Evolutionary conservation across 108 stramenopile genomes (phyloP), one percentile per base, ranked within the genome.

Genomic region (Nitzschia palea): DNA sequence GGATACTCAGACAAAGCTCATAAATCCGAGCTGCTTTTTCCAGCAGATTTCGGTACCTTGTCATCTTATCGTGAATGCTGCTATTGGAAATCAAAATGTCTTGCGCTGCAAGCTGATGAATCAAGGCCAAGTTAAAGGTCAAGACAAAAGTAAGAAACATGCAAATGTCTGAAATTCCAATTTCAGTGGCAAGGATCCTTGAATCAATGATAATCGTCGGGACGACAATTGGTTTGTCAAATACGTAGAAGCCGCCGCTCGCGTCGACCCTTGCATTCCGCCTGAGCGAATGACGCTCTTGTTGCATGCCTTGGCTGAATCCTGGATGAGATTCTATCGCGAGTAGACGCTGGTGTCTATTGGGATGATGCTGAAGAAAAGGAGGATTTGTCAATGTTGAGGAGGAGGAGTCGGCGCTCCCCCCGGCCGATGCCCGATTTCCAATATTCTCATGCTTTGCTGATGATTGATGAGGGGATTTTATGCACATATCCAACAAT

Each of bases 61-160:
- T n/a, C n/a, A n/a, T n/a, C n/a, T n/a, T n/a, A n/a, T n/a, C n/a
- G n/a, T n/a, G n/a, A n/a, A n/a, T n/a, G n/a, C n/a, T n/a, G n/a
- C n/a, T n/a, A n/a, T n/a, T n/a, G n/a, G n/a, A 6, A 12, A 40
- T 40, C 9, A 48, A 4, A 4, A 48, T 22, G 23, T 60, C 59
- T 25, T 5, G 59, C 10, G 59, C 59, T 2, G 59, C 9, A 0
- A 60, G 36, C 14, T 60, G 59, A 10, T 34, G 23, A 9, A 25
- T 14, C 59, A 60, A 5, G 23, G 59, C 31, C 18, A 60, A n/a
- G 31, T 60, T 60, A 32, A 60, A 60, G 2, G 59, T 60, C 23
- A 26, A 12, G 12, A 43, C 20, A 42, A 36, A 60, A 3, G 23
- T 25, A 1, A 60, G 59, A 43, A 43, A 40, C 25, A 60, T 31